phyloP scores from a whole-genome alignment of 2,329 filamentous ascomycete species.

The Colletotrichum echinochloae region DNA sequence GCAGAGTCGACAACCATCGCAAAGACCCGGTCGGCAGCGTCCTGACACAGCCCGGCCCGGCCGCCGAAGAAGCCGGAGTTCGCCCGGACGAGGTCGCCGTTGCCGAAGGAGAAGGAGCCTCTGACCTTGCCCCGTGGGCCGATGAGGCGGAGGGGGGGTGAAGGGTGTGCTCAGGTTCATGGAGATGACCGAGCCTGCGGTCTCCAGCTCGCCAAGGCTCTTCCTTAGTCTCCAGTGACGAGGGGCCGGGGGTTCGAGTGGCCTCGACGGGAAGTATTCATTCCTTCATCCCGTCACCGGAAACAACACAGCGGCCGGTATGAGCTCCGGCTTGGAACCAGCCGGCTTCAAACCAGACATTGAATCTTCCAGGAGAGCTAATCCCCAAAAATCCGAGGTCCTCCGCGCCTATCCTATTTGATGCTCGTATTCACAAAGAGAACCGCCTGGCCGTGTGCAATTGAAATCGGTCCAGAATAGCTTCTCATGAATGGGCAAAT shows the following conservation, averaged over 20 bases:
- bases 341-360: neutral
- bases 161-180: conserved; percentile 29
- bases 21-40: conserved; percentile 17
- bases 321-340: neutral
- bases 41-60: conserved; percentile 37
- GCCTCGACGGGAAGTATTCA: conserved; percentile 3
- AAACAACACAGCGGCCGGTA: neutral
- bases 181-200: conserved; percentile 8
- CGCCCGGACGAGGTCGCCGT: conserved; percentile 28
- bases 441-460: neutral
- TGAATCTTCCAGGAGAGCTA: neutral
- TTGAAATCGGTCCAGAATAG: neutral
- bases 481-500: neutral
- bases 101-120: conserved; percentile 22
- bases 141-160: conserved; percentile 25
- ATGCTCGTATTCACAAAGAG: neutral
- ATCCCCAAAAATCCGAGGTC: neutral
- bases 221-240: conserved; percentile 10
- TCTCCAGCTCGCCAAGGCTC: conserved; percentile 26
- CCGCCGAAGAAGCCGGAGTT: conserved; percentile 32
- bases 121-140: conserved; percentile 21
- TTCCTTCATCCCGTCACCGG: neutral
- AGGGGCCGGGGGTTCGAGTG: neutral
- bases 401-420: neutral
- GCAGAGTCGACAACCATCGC: conserved; percentile 32